These are phyloP conservation scores for Neonectria ditissima DNA, from an alignment of 2,329 filamentous ascomycete species.

Conservation along the genomic window DNA sequence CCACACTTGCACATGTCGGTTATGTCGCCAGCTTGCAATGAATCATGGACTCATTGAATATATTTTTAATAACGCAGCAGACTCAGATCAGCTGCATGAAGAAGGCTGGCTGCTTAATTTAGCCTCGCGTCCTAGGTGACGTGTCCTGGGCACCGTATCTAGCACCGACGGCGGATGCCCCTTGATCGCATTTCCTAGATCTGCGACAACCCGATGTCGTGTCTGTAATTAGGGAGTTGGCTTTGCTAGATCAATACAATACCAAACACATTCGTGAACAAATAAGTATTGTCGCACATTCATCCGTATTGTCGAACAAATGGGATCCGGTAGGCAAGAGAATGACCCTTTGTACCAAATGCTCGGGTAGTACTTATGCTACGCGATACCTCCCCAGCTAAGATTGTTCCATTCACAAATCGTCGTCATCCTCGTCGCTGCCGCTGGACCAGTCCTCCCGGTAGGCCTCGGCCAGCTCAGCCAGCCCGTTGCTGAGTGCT, in stretches of 20 bases:
- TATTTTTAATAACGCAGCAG: conserved; percentile 20
- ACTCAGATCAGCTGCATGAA: conserved; percentile 16
- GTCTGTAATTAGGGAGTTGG: conserved; percentile 46
- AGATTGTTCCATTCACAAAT: conserved; percentile 44
- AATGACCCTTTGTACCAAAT: not conserved
- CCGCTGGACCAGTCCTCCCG: conserved; percentile 88
- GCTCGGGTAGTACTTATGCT: not conserved
- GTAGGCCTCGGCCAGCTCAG: conserved; percentile 88
- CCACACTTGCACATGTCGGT: conserved; percentile 4
- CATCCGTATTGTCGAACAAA: not conserved
- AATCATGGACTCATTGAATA: conserved; percentile 10
- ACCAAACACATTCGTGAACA: conserved; percentile 39
- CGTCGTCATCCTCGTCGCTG: conserved; percentile 77
- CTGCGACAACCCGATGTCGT: conserved; percentile 30
- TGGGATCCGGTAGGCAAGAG: not conserved
- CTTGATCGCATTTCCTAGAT: conserved; percentile 28
- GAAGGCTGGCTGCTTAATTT: conserved; percentile 5
- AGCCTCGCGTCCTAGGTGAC: not conserved
- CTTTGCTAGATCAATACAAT: conserved; percentile 50
- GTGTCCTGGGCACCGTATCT: not conserved
- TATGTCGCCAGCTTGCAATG: conserved; percentile 4
- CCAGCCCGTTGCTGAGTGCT: conserved; percentile 81
- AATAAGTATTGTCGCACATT: conserved; percentile 21
- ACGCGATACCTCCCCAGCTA: not conserved
- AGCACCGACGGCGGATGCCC: conserved; percentile 1